Base-by-base conservation (phyloP, 768 basidiomycete genomes). In the Gautieria morchelliformis region DNA sequence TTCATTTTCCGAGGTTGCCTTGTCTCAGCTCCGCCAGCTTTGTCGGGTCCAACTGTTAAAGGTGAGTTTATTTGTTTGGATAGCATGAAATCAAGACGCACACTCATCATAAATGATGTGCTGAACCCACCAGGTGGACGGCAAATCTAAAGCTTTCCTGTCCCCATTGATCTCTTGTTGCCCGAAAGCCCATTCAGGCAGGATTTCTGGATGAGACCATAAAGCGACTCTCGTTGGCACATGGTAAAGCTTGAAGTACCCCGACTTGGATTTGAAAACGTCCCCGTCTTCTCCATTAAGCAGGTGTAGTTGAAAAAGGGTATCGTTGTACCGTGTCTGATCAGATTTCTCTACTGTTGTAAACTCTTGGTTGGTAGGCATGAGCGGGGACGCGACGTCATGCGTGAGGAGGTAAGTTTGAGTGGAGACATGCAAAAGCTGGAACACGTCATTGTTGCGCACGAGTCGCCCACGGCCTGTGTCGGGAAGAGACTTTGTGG, bases 81-180 rank as follows among this genome's bases (percentile, higher is more conserved):
- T 33, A 14, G 19, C 40, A 22, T 49, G n/a, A 52, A n/a, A 46
- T 15, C 5, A 15, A 0, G 49, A 71, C 87, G 68, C 61, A 92
- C 91, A 72, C 56, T 83, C 85, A 61, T 83, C 85, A 37, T 75
- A 71, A 12, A 95, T 69, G 58, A 99, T 84, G 27, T 89, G 82
- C 60, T 98, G 86, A 15, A 88, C 84, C 68, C 80, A 91, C 96
- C 96, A 99, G 15, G 83, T 83, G 2, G 89, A 87, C 14, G 82
- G 82, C 67, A 82, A 85, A 56, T 96, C 96, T 8, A 75, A 69
- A 5, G 87, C 74, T 58, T 89, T 93, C 75, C 97, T 99, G 73
- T 96, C 93, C 0, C 96, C 96, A 64, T 99, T 99, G 61, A 99
- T 82, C 67, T 98, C 96, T 67, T 98, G 93, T 68, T 98, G 95